phyloP scores from a whole-genome alignment of 148 eudicot species.

The Pharnaceum exiguum region DNA sequence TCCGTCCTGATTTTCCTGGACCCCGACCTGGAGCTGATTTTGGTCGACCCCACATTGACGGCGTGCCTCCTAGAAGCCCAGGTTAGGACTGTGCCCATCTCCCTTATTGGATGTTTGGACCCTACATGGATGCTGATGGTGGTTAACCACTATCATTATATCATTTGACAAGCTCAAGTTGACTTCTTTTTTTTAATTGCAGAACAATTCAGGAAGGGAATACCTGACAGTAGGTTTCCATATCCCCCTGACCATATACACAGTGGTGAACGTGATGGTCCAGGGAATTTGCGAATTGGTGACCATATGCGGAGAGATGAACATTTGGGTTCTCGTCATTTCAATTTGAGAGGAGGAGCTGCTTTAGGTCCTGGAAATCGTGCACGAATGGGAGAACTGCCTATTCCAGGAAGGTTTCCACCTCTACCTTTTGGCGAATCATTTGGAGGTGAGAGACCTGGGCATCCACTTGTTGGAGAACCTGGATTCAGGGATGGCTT shows the following conservation, averaged over 20 bases:
- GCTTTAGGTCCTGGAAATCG: slow-evolving; percentile 51
- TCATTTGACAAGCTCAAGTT: slow-evolving; percentile 36
- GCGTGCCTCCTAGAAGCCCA: slow-evolving; percentile 55
- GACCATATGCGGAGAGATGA: slow-evolving; percentile 45
- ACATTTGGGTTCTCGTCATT: slow-evolving; percentile 41
- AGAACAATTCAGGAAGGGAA: slow-evolving; percentile 39
- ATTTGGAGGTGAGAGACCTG: slow-evolving; percentile 47
- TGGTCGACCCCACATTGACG: slow-evolving; percentile 52
- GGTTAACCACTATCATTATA: slow-evolving; percentile 43
- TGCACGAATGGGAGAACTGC: slow-evolving; percentile 46
- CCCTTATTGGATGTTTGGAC: slow-evolving; percentile 46
- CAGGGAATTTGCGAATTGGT: slow-evolving; percentile 31
- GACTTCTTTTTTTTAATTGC: no score
- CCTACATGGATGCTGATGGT: slow-evolving; percentile 41
- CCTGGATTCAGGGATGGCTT: slow-evolving; percentile 62
- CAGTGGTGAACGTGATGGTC: slow-evolving; percentile 55
- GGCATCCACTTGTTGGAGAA: slow-evolving; percentile 57
- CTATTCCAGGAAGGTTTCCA: slow-evolving; percentile 46
- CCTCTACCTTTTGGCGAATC: slow-evolving; percentile 49
- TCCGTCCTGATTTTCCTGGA: slow-evolving; percentile 42
- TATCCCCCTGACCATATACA: slow-evolving; percentile 37
- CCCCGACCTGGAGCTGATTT: slow-evolving; percentile 51
- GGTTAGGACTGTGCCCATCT: slow-evolving; percentile 49
- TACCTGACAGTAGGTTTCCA: slow-evolving; percentile 49
- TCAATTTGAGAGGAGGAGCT: slow-evolving; percentile 38